Base-by-base conservation (phyloP, 768 basidiomycete species). In the Pholiota microspora region DNA sequence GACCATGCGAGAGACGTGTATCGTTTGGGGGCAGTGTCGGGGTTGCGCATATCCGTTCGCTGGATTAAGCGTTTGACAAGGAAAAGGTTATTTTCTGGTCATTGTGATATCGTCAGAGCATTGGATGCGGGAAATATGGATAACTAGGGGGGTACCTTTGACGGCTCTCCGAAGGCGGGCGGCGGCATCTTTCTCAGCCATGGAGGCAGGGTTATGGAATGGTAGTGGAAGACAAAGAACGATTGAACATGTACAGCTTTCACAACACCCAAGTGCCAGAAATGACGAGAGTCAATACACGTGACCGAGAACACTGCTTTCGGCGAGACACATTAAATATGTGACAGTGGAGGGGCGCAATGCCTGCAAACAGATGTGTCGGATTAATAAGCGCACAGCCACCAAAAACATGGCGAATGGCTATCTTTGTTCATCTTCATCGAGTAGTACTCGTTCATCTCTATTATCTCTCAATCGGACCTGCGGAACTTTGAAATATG, bases 1-100 rank as follows among this genome's bases (percentile, higher is more conserved):
- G 94, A 85, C 94, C 93, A 98, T 4, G 93, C 92, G 7, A 98
- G 71, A 10, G 91, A 94, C 0, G 95, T 97, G 66, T 88, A 88
- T 7, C 92, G 81, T 59, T 81, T 82, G 21, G 83, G 74, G 13
- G 78, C 80, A 9, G 86, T 77, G 71, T 98, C 95, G 7, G 92
- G 85, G 71, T 98, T 98, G 18, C 95, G 84, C 77, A 97, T 84
- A 64, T 97, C 94, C 7, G 88, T 88, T 62, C 88, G 76, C 69
- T 90, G 84, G 51, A 93, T 79, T 60, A 98, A 85, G 31, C 95
- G 82, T 73, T 86, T 89, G 65, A 97, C 92, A 57, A 96, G 84
- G 62, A 94, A 88, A 60, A 97, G 83, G 73, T 96, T 96, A 74
- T 96, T 95, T 74, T 96, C 95, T 98, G 49, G 49, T 38, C 65